Percentiles rank a stretch among this genome's conserved stretches.
These are phyloP conservation scores for Fusarium burgessii DNA, from an alignment of 2,329 filamentous ascomycete species.

Conservation along the genomic window DNA sequence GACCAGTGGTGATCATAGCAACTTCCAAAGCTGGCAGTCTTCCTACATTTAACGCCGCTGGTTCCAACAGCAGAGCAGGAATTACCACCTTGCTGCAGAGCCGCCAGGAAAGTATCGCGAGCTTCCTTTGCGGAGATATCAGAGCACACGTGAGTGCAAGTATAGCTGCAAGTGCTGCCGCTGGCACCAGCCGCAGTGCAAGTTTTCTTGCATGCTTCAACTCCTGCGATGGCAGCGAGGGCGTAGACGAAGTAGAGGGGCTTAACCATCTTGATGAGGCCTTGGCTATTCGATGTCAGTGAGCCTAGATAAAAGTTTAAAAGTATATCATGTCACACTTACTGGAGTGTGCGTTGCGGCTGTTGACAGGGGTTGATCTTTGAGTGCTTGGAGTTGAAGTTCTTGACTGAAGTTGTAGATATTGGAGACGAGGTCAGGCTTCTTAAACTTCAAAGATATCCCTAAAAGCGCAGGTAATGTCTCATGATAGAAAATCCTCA, in stretches of 20 bases:
- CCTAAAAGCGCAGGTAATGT: fast-evolving
- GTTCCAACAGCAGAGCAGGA: slow-evolving; percentile 11
- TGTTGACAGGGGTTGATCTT: fast-evolving
- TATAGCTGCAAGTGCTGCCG: slow-evolving; percentile 1
- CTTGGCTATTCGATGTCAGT: fast-evolving
- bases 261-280: not conserved
- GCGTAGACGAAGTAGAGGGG: not conserved
- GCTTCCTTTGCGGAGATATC: slow-evolving; percentile 3
- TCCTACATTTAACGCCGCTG: not conserved
- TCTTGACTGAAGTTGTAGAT: not conserved
- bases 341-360: not conserved
- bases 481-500: not conserved
- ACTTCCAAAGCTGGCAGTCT: slow-evolving; percentile 8
- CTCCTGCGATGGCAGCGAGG: not conserved
- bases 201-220: slow-evolving; percentile 11
- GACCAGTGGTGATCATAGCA: slow-evolving; percentile 15
- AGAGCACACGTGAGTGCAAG: not conserved
- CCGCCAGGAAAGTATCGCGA: slow-evolving; percentile 9
- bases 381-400: not conserved
- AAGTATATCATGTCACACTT: not conserved
- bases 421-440: not conserved
- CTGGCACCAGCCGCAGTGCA: not conserved
- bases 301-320: not conserved
- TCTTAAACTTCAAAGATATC: not conserved
- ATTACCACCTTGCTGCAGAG: not conserved